phyloP scores from a whole-genome alignment of 2,329 filamentous ascomycete species.

The Clonostachys byssicola region DNA sequence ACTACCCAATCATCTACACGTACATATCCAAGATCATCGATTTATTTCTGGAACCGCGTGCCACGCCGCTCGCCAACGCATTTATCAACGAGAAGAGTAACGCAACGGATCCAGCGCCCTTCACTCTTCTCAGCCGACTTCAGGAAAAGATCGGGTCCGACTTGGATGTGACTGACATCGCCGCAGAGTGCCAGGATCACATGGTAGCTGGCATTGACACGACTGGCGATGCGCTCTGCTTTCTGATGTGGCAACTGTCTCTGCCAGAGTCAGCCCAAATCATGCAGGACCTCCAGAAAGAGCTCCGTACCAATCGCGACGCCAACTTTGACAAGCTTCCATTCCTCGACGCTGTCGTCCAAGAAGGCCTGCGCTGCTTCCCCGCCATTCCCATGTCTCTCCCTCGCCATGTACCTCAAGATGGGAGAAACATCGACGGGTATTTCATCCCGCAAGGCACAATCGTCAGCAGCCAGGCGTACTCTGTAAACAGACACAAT shows the following conservation, averaged over 20 bases:
- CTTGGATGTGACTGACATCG: conserved; percentile 39
- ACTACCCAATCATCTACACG: neutral
- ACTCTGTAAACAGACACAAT: conserved; percentile 56
- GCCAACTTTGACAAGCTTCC: conserved; percentile 29
- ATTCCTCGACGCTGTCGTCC: conserved; percentile 6
- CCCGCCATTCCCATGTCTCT: conserved; percentile 64
- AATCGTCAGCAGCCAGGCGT: conserved; percentile 58
- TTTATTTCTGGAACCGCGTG: neutral
- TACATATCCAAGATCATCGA: neutral
- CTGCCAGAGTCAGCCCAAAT: conserved; percentile 24
- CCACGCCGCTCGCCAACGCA: conserved; percentile 3
- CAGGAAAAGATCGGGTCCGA: conserved; percentile 5
- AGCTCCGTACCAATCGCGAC: conserved; percentile 16
- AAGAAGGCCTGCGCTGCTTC: conserved; percentile 33
- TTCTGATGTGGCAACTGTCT: conserved; percentile 43
- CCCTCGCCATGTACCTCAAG: conserved; percentile 52
- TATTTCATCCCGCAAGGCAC: conserved; percentile 47
- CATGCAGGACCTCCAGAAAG: conserved; percentile 29
- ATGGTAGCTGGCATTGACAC: conserved; percentile 48
- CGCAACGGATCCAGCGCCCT: conserved; percentile 4
- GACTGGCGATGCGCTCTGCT: conserved; percentile 46
- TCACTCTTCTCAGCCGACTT: conserved; percentile 4
- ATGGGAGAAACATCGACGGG: conserved; percentile 51
- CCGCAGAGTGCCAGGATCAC: conserved; percentile 48
- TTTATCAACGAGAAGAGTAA: neutral